Evolutionary conservation across 306 rosid genomes (phyloP).

Genomic region (Pyrus pyrifolia): DNA sequence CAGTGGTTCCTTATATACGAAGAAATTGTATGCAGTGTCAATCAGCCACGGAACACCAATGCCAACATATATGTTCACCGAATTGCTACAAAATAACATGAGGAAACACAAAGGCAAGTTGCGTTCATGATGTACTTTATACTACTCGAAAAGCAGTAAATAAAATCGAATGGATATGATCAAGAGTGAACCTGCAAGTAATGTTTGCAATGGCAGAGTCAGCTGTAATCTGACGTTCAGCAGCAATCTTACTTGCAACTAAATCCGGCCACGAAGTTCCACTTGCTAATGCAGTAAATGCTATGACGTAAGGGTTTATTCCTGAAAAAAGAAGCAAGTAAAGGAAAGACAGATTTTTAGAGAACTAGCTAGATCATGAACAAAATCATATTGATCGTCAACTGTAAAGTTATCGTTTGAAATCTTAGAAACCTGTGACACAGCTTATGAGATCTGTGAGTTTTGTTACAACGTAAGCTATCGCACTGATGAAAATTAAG

Average conservation of each 20-base stretch:
- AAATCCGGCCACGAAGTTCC: conserved; percentile 99
- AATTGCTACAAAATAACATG: conserved; percentile 48
- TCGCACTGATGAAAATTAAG: conserved; percentile 80
- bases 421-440: conserved; percentile 66
- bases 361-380: not conserved
- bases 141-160: not conserved
- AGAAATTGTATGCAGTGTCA: conserved; percentile 65
- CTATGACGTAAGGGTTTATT: conserved; percentile 88
- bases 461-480: conserved; percentile 72
- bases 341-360: not conserved
- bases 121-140: not conserved
- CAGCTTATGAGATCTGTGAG: conserved; percentile 92
- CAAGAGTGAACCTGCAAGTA: conserved; percentile 77
- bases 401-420: conserved; percentile 10
- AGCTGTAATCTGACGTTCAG: conserved; percentile 89
- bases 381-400: conserved; percentile 10
- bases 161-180: conserved; percentile 7
- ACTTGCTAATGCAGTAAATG: conserved; percentile 83
- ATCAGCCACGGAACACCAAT: conserved; percentile 96
- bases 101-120: conserved; percentile 6
- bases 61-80: conserved; percentile 92
- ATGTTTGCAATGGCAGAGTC: conserved; percentile 98
- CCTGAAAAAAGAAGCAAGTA: conserved; percentile 34
- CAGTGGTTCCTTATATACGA: conserved; percentile 66
- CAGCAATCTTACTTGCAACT: conserved; percentile 97